Base-by-base conservation (phyloP, 192 early-diverging fungal species). In the Radiomyces spectabilis region DNA sequence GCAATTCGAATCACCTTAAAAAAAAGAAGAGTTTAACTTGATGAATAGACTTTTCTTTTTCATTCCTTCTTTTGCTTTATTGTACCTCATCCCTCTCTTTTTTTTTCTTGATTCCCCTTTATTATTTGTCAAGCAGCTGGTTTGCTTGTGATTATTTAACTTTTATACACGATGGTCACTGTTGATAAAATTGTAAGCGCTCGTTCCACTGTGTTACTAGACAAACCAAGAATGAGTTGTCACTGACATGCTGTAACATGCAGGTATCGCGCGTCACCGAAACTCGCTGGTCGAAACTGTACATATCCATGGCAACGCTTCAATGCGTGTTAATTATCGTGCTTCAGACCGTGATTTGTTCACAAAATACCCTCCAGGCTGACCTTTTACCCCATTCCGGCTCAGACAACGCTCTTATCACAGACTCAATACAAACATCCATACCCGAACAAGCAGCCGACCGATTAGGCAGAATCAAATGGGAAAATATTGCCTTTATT, bases 401-500 rank as follows among this genome's bases (percentile, higher is more conserved):
- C 16, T 30, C 55, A 10, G 34, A 51, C 24, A 51, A 15, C 33
- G 59, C 51, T 10, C 25, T 46, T 4, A 34, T 42, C 1, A 26
- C 57, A 16, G n/a, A 41, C 48, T 35, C 49, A 24, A 18, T 21
- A 22, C 8, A 41, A 16, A 16, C 31, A 1, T 27, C 24, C 22
- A 46, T 61, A 8, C 26, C 49, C 15, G 31, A 47, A 18, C 33
- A 26, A 16, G 66, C 66, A 24, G 47, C 60, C 25, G 54, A 62
- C 30, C 40, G 66, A 10, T 51, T 69, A 16, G 49, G 40, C 8
- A 57, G 57, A 35, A 69, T 69, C 40, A 69, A 69, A 51, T 69
- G 67, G 67, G 67, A 69, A 24, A 69, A 69, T 38, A 58, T 69
- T 32, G 67, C 67, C 9, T 63, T 69, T 44, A 49, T 63, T 27